Evolutionary conservation across 2,329 filamentous ascomycete species (phyloP), one percentile per base, ranked within the genome.

Genomic region (Pyrenophora tritici-repentis): DNA sequence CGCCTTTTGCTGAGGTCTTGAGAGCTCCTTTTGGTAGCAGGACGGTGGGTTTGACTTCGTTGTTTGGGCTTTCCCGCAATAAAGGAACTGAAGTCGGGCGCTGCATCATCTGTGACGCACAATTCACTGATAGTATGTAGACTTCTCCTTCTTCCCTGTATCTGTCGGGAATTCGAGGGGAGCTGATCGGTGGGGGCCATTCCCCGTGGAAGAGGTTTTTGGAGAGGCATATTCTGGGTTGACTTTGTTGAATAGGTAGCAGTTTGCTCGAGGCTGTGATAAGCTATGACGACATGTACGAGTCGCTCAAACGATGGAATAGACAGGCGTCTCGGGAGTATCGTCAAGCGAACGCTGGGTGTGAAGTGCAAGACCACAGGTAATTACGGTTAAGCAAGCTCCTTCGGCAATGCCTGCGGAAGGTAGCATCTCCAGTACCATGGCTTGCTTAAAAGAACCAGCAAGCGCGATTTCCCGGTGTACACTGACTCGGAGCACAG

Each of bases 91-190:
- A 61, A 61, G 17, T 54, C 58, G 24, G 55, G 36, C 8, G 55
- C n/a, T 6, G 53, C 29, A 13, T 22, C 33, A 4, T 66, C 55
- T 7, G 47, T 59, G 1, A 58, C 47, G 5, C 62, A 53, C 10
- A 70, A 55, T 26, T 70, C 66, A 33, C 61, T 65, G 38, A 70
- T 64, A 1, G 65, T 70, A 32, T 71, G 67, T 1, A 70, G 54
- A 3, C 63, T 68, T 44, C 59, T 48, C 32, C 68, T 59, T 37
- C 64, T 64, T 31, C 61, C 53, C 34, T 65, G 62, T 6, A 56
- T 2, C 20, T 50, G 52, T 9, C 45, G 49, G 9, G 42, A 54
- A 14, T 51, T 55, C 20, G 36, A 26, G 2, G 32, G 2, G 7
- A 40, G 47, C 18, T 45, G 39, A 32, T 50, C 35, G 6, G 38